These are phyloP conservation scores for Deinandra increscens DNA, from an alignment of 129 eudicot species.

Conservation along the genomic window DNA sequence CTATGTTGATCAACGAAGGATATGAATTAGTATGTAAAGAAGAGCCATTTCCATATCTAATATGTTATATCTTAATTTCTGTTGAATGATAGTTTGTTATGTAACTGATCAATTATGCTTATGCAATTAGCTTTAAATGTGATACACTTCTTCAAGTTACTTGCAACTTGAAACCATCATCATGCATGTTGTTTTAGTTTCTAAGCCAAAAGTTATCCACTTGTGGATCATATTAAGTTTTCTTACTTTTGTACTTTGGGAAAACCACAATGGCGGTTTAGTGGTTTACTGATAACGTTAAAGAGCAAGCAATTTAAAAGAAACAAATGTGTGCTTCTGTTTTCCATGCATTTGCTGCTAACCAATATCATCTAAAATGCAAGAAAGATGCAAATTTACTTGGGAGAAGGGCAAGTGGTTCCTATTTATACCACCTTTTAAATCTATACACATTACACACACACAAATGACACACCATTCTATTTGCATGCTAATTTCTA, in stretches of 20 bases:
- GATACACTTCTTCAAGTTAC: no score
- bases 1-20: no score
- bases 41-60: no score
- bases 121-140: no score
- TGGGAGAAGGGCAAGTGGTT: neutral
- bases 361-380: neutral
- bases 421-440: neutral
- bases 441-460: neutral
- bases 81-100: no score
- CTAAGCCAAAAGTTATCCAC: neutral
- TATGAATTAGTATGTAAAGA: no score
- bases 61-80: no score
- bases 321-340: neutral
- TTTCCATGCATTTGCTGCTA: neutral
- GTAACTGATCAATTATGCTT: no score
- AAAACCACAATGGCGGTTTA: no score
- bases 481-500: neutral
- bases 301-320: neutral
- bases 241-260: neutral
- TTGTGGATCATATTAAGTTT: neutral
- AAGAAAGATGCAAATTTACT: constrained; percentile 3
- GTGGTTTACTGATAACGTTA: neutral
- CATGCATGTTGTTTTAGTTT: neutral
- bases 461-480: constrained; percentile 1
- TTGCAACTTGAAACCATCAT: neutral